Evolutionary conservation across 2,329 filamentous ascomycete species (phyloP).

Genomic region (Fusarium longipes): DNA sequence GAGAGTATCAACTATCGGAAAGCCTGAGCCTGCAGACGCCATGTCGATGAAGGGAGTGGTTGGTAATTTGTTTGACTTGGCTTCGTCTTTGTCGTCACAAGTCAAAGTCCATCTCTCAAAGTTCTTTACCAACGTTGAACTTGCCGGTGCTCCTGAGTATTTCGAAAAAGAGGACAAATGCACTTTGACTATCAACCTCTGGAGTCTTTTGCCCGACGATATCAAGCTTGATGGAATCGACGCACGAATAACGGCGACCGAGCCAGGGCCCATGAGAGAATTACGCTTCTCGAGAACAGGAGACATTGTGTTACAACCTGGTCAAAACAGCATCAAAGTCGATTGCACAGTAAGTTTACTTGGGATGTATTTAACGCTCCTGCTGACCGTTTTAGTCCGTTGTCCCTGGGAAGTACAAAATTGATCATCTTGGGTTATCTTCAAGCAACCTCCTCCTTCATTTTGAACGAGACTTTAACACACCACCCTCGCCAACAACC

Average conservation of each 20-base stretch:
- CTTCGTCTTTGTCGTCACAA: slow-evolving; percentile 63
- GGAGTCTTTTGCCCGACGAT: slow-evolving; percentile 77
- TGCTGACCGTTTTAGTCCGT: slow-evolving; percentile 62
- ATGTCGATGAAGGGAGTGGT: slow-evolving; percentile 61
- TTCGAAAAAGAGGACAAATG: slow-evolving; percentile 80
- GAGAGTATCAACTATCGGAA: slow-evolving; percentile 35
- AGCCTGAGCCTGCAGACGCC: slow-evolving; percentile 43
- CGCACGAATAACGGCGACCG: slow-evolving; percentile 69
- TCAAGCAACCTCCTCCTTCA: slow-evolving; percentile 72
- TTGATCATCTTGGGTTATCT: slow-evolving; percentile 76
- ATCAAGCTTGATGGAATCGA: slow-evolving; percentile 73
- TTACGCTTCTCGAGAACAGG: slow-evolving; percentile 51
- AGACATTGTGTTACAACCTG: slow-evolving; percentile 56
- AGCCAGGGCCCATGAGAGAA: slow-evolving; percentile 70
- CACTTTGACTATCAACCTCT: slow-evolving; percentile 72
- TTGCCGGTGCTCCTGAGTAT: slow-evolving; percentile 77
- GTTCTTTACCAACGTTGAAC: slow-evolving; percentile 77
- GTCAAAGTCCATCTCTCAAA: slow-evolving; percentile 74
- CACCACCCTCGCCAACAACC: slow-evolving; percentile 58
- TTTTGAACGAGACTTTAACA: slow-evolving; percentile 69
- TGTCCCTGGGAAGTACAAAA: slow-evolving; percentile 78
- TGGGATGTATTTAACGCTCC: not conserved
- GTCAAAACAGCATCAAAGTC: slow-evolving; percentile 57
- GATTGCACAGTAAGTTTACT: slow-evolving; percentile 51
- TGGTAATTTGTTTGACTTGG: slow-evolving; percentile 59